A percentile compares a stretch with the other conserved stretches of the same genome.
phyloP scores from a whole-genome alignment of 2,329 filamentous ascomycete species.

The Curvularia hawaiiensis region DNA sequence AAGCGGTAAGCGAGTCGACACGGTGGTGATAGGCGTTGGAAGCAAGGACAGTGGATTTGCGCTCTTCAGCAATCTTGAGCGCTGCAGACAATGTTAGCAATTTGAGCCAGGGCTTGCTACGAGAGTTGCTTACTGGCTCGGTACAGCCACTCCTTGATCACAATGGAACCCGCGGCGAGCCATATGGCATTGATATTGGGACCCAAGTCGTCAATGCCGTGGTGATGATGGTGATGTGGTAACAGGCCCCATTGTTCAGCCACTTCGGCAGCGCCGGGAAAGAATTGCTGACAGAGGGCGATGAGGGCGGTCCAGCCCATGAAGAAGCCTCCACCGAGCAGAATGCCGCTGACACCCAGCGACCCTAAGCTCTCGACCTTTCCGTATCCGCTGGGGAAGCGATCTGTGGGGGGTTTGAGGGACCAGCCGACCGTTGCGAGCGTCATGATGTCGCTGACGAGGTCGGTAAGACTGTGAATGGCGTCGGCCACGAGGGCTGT shows the following conservation, averaged over 20 bases:
- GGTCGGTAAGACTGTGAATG: constrained; percentile 92
- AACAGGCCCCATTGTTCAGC: constrained; percentile 52
- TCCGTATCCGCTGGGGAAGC: constrained; percentile 90
- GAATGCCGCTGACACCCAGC: constrained; percentile 87
- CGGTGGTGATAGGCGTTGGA: constrained; percentile 97
- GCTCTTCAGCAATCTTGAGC: constrained; percentile 93
- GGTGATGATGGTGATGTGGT: constrained; percentile 70
- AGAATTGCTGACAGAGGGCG: constrained; percentile 59
- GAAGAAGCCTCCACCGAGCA: constrained; percentile 86
- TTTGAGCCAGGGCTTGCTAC: not conserved
- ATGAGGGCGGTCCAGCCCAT: constrained; percentile 76
- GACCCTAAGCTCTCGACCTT: constrained; percentile 98
- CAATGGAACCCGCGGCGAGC: constrained; percentile 87
- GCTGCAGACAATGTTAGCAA: constrained; percentile 59
- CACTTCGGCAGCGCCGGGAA: constrained; percentile 52
- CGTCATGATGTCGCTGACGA: constrained; percentile 93
- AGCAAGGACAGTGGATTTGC: constrained; percentile 92
- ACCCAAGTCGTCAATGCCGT: constrained; percentile 61
- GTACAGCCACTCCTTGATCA: constrained; percentile 97
- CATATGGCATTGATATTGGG: constrained; percentile 94
- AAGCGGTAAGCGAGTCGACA: constrained; percentile 91
- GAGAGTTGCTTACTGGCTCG: constrained; percentile 71
- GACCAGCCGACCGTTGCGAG: constrained; percentile 95
- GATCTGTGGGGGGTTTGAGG: constrained; percentile 78
- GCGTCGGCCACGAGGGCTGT: constrained; percentile 85